These are phyloP conservation scores for Bigelowiella natans DNA, from an alignment of 78 protist species.

Conservation along the genomic window DNA sequence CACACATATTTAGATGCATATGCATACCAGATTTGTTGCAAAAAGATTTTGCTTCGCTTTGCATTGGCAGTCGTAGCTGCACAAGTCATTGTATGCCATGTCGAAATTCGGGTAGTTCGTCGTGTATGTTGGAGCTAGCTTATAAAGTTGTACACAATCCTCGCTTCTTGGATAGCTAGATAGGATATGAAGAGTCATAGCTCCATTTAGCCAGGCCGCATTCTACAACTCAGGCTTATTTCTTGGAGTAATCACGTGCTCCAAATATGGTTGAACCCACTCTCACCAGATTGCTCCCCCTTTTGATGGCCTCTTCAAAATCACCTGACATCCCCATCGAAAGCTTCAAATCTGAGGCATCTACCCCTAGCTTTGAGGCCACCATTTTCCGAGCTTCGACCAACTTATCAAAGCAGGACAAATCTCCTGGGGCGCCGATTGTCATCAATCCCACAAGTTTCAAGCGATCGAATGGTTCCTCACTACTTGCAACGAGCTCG, in stretches of 20 bases:
- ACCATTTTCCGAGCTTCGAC: not conserved
- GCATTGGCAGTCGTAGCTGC: too few relatives aligned
- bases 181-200: too few relatives aligned
- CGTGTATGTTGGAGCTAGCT: too few relatives aligned
- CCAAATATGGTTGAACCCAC: conserved; percentile 67
- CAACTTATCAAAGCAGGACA: not conserved
- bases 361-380: not conserved
- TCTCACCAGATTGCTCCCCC: conserved; percentile 50
- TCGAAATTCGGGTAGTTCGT: too few relatives aligned
- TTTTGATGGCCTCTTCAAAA: conserved; percentile 33
- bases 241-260: conserved; percentile 12
- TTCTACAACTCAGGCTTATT: too few relatives aligned
- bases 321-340: conserved; percentile 70
- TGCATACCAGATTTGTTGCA: too few relatives aligned
- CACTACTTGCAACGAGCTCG: not conserved
- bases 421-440: conserved; percentile 41
- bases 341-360: not conserved
- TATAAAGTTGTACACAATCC: too few relatives aligned
- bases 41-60: too few relatives aligned
- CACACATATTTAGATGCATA: too few relatives aligned
- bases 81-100: too few relatives aligned
- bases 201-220: too few relatives aligned
- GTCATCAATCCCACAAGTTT: conserved; percentile 66
- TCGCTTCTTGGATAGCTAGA: too few relatives aligned
- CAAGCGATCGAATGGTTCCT: conserved; percentile 5